These are phyloP conservation scores for Aspergillus thermomutatus DNA, from an alignment of 2,329 filamentous ascomycete species.

Conservation along the genomic window DNA sequence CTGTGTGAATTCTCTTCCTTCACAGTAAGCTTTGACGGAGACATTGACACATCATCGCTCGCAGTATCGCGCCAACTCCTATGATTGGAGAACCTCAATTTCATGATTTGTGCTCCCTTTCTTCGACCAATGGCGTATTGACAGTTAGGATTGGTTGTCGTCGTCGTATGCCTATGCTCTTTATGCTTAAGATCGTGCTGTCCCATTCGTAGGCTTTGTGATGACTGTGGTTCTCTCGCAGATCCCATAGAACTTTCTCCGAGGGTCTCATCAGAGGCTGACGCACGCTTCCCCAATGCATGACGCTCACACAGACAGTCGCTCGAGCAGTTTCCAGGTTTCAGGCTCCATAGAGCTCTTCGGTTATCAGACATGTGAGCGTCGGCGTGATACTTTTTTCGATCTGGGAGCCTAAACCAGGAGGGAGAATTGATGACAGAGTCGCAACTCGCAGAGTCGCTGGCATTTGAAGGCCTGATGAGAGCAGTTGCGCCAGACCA, in stretches of 20 bases:
- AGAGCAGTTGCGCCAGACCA: conserved; percentile 10
- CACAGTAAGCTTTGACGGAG: background rate
- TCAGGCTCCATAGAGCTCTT: conserved; percentile 15
- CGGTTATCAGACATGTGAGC: background rate
- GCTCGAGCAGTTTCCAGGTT: conserved; percentile 10
- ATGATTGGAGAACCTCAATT: conserved; percentile 5
- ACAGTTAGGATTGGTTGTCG: conserved; percentile 3
- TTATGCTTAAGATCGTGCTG: conserved; percentile 10
- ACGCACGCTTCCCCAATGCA: background rate
- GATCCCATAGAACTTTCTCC: conserved; percentile 7
- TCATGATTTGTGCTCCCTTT: conserved; percentile 10
- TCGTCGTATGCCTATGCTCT: conserved; percentile 5
- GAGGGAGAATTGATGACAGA: conserved; percentile 10
- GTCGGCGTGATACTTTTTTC: conserved; percentile 7
- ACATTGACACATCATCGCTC: background rate
- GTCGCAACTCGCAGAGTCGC: conserved; percentile 8
- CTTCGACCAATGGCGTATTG: conserved; percentile 9
- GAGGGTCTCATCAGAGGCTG: background rate
- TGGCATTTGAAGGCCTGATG: conserved; percentile 8
- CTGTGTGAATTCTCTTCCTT: background rate
- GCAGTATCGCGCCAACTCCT: conserved; percentile 1
- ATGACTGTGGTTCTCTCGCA: conserved; percentile 9
- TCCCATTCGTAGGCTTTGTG: conserved; percentile 10
- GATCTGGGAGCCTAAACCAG: conserved; percentile 18
- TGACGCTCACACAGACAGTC: conserved; percentile 4